Conservation (phyloP, 768 basidiomycete species). For the Boletus sp. region DNA sequence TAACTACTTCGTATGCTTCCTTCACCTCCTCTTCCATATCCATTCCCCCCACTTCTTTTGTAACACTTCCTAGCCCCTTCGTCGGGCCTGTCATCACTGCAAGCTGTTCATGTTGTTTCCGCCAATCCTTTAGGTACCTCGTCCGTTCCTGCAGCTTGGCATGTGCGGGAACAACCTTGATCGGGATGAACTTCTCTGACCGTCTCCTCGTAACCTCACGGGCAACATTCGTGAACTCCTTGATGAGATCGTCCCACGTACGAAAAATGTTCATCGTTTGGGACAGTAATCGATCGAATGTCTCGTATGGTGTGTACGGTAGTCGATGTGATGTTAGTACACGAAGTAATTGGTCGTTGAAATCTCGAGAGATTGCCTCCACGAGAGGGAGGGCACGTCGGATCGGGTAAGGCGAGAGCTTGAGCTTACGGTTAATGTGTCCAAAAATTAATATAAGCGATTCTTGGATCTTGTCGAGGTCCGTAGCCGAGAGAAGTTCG, state of each 20-base stretch:
- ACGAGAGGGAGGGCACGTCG: conserved; percentile 93
- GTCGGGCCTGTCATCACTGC: conserved; percentile 97
- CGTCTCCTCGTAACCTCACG: conserved; percentile 91
- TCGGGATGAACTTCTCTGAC: conserved; percentile 90
- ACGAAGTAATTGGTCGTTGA: conserved; percentile 90
- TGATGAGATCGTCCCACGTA: conserved; percentile 87
- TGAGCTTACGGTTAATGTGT: conserved; percentile 94
- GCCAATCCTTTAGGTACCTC: conserved; percentile 84
- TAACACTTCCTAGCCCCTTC: conserved; percentile 71
- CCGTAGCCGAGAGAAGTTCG: conserved; percentile 93
- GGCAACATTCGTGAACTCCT: conserved; percentile 89
- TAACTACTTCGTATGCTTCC: conserved; percentile 95
- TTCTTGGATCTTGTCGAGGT: conserved; percentile 93
- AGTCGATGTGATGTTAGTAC: conserved; percentile 90
- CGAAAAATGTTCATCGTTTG: conserved; percentile 76
- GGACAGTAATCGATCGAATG: conserved; percentile 82
- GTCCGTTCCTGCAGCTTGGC: conserved; percentile 86
- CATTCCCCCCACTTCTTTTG: conserved; percentile 81
- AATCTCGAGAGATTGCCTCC: conserved; percentile 96
- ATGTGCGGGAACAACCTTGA: conserved; percentile 90
- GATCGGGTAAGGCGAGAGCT: conserved; percentile 94
- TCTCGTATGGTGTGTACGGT: conserved; percentile 90
- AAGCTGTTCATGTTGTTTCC: conserved; percentile 96
- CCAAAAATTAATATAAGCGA: conserved; percentile 82
- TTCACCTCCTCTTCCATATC: conserved; percentile 99